Evolutionary conservation across 108 stramenopile species (phyloP).

Genomic region (Skeletonema costatum): DNA sequence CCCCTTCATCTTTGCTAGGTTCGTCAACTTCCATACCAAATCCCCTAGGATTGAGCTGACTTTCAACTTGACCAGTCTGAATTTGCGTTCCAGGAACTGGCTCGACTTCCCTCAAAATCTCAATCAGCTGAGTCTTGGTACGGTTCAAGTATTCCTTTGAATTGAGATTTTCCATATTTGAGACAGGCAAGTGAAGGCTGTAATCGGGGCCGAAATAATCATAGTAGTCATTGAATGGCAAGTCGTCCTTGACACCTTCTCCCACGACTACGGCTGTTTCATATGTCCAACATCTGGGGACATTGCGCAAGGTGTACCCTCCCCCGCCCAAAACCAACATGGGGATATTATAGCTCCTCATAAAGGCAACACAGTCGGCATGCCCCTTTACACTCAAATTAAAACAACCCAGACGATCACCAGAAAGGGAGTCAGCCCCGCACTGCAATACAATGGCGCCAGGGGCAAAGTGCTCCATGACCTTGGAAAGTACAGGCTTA

Average conservation of each 20-base stretch:
- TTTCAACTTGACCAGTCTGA: constrained; percentile 84
- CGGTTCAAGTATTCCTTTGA: constrained; percentile 85
- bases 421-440: constrained; percentile 97
- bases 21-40: constrained; percentile 68
- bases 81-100: constrained; percentile 85
- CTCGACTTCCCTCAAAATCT: constrained; percentile 80
- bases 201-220: constrained; percentile 99
- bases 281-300: constrained; percentile 99
- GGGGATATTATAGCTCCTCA: constrained; percentile 93
- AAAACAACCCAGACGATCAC: constrained; percentile 98
- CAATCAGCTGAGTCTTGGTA: constrained; percentile 83
- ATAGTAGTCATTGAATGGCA: constrained; percentile 99
- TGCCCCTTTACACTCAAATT: constrained; percentile 96
- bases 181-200: constrained; percentile 93
- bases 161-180: constrained; percentile 98
- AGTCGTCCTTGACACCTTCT: constrained; percentile 83
- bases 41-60: constrained; percentile 69
- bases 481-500: constrained; percentile 94
- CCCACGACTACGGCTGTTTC: constrained; percentile 94
- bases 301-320: constrained; percentile 99
- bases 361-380: constrained; percentile 93
- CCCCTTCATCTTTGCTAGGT: constrained; percentile 46
- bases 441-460: constrained; percentile 98
- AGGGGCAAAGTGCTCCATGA: constrained; percentile 95
- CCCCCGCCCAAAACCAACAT: constrained; percentile 97